Evolutionary conservation across 2,329 filamentous ascomycete genomes (phyloP), one percentile per base, ranked within the genome.

Genomic region (Alternaria rosae): DNA sequence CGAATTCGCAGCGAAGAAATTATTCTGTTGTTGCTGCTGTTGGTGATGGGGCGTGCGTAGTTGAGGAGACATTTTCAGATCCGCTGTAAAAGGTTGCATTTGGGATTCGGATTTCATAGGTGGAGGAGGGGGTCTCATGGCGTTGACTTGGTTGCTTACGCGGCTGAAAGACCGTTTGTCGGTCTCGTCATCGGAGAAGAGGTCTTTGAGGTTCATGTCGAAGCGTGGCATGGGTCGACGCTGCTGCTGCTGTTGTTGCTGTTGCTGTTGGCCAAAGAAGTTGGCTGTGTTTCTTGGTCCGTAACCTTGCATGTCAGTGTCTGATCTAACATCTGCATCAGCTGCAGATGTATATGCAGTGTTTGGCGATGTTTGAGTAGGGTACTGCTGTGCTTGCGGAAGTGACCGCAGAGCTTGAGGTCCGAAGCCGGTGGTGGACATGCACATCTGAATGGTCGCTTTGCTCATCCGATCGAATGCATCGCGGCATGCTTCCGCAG

Each of bases 401-500:
- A 73, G 58, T 5, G 68, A 61, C 5, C 70, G 73, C 25, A 78
- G 68, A 5, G 76, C 76, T 55, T 78, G 76, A 26, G 79, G 70
- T 15, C 92, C 92, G 67, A 96, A 96, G 0, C 92, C 92, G 17
- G 91, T 94, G 1, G 91, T 94, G 2, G 91, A 92, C 77, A 94
- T 90, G 69, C 92, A 93, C 94, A 97, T 97, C 76, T 94, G 92
- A 52, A 98, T 91, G 0, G 94, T 98, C 10, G 94, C 94, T 81
- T 95, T 97, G 72, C 92, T 94, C 82, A 97, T 98, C 41, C 94
- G 88, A 71, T 97, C 92, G 76, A 98, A 97, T 1, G 95, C 94
- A 77, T 98, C 94, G 13, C 93, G 89, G 78, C 94, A 98, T 11
- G 94, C 93, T 83, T 97, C 94, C 30, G 94, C 94, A 0, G 94